Conservation (phyloP, 805 yeast genomes). For the Blastobotrys chiropterorum region DNA sequence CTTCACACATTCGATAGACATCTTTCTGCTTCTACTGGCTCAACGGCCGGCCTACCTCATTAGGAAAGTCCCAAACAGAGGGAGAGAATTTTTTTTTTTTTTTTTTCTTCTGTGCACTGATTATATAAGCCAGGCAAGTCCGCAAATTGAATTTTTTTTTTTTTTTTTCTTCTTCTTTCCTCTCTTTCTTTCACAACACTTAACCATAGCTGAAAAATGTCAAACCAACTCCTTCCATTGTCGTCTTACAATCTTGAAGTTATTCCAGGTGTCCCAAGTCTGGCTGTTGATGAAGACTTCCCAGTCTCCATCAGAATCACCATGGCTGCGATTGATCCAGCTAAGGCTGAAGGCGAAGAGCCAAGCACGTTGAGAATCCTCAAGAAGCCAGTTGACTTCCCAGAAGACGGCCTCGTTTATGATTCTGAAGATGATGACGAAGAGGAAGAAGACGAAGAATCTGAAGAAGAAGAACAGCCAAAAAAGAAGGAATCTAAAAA, state of each 20-base stretch:
- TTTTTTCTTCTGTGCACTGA: not conserved
- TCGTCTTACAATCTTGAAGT: conserved; percentile 82
- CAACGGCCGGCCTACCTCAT: too few relatives aligned
- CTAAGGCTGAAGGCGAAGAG: conserved; percentile 54
- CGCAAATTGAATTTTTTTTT: not conserved
- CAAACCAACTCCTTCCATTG: conserved; percentile 57
- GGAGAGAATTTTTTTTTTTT: not conserved
- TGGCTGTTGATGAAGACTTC: conserved; percentile 77
- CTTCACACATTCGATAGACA: too few relatives aligned
- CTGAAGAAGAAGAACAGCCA: conserved; percentile 32
- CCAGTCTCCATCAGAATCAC: conserved; percentile 90
- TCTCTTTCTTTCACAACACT: not conserved
- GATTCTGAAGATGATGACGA: conserved; percentile 27
- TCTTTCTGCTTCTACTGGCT: too few relatives aligned
- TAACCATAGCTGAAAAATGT: not conserved
- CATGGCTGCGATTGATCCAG: conserved; percentile 93
- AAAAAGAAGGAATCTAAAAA: conserved; percentile 28
- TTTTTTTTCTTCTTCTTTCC: not conserved
- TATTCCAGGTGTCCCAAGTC: conserved; percentile 80
- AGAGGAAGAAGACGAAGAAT: conserved; percentile 31
- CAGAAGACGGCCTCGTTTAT: conserved; percentile 19
- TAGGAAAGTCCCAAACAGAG: not conserved
- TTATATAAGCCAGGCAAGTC: not conserved
- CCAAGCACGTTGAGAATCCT: conserved; percentile 89
- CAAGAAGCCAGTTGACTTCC: conserved; percentile 49